Evolutionary conservation across 805 yeast genomes (phyloP), one percentile per base, ranked within the genome.

Genomic region (Zygoascus flipseniorum): DNA sequence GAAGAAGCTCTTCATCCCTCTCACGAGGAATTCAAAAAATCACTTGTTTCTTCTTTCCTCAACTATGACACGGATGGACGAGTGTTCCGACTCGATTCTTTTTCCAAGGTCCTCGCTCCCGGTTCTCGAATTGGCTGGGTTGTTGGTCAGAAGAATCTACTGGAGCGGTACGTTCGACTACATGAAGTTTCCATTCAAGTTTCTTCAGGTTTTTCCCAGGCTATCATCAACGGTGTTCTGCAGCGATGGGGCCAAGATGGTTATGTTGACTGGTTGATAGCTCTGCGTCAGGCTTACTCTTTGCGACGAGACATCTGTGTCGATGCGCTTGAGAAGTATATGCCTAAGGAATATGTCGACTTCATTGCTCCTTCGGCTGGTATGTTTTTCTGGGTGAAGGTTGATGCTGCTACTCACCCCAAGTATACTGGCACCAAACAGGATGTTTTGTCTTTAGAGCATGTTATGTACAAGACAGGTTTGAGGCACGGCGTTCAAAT

Each of bases 91-190:
- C 76, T 90, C 65, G 97, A 89, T 69, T 86, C 96, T 1, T 84
- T 86, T 71, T 89, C 97, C 51, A 89, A 89, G 73, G 89, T 89
- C 26, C 72, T 90, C 52, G 97, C 96, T 2, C 97, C 97, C 16
- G 97, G 97, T 60, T 64, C 82, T 31, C 83, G 97, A 72, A 66
- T 86, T 55, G 96, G 97, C 52, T 89, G 96, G 96, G 76, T 89
- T 56, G 83, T 86, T 26, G 95, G 85, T 56, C 89, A 86, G 67
- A 72, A 74, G 45, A 59, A 63, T 16, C 67, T 89, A 50, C 65
- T 86, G 59, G 89, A 85, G 69, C 77, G 92, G 60, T 76, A 74
- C 61, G 68, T 82, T 51, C 77, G 93, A 60, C 72, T 84, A 52
- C 88, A 86, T 64, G 97, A 90, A 73, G 90, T 85, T 57, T 73